These are phyloP conservation scores for Rhododendron ovatum DNA, from an alignment of 148 eudicot genomes.

Conservation along the genomic window DNA sequence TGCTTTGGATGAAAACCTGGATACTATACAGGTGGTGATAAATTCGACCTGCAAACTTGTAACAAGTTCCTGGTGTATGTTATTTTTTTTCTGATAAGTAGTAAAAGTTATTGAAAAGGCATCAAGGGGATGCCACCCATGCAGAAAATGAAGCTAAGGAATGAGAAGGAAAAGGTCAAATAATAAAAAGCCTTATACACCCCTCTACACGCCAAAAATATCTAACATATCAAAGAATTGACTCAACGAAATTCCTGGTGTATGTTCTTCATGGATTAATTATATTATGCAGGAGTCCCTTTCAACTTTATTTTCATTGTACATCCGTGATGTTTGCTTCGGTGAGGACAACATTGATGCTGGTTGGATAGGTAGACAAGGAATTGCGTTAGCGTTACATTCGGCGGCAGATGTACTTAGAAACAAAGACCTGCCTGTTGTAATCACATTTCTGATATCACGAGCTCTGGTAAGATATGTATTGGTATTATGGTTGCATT, in stretches of 20 bases:
- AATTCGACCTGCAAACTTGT: background rate
- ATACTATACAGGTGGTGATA: slow-evolving; percentile 67
- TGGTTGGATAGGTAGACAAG: slow-evolving; percentile 97
- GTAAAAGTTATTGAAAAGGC: too few species aligned
- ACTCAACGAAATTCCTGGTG: background rate
- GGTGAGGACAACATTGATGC: slow-evolving; percentile 62
- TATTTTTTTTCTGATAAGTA: background rate
- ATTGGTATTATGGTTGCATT: slow-evolving; percentile 4
- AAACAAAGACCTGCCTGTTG: slow-evolving; percentile 96
- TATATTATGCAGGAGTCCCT: slow-evolving; percentile 63
- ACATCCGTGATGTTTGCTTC: slow-evolving; percentile 66
- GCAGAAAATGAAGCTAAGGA: too few species aligned
- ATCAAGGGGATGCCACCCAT: too few species aligned
- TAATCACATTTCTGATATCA: slow-evolving; percentile 94
- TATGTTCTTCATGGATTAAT: slow-evolving; percentile 11
- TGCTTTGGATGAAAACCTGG: slow-evolving; percentile 91
- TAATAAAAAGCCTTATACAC: too few species aligned
- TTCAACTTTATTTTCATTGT: slow-evolving; percentile 80
- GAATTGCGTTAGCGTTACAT: slow-evolving; percentile 77
- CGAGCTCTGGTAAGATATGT: slow-evolving; percentile 70
- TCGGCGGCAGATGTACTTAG: slow-evolving; percentile 90
- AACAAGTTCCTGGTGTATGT: background rate
- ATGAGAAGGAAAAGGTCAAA: too few species aligned
- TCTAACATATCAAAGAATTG: background rate
- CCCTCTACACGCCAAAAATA: too few species aligned